Percentiles rank a stretch among this genome's conserved stretches.
Evolutionary conservation across 352 stramenopile genomes (phyloP).

Genomic region (Phytophthora sp.): DNA sequence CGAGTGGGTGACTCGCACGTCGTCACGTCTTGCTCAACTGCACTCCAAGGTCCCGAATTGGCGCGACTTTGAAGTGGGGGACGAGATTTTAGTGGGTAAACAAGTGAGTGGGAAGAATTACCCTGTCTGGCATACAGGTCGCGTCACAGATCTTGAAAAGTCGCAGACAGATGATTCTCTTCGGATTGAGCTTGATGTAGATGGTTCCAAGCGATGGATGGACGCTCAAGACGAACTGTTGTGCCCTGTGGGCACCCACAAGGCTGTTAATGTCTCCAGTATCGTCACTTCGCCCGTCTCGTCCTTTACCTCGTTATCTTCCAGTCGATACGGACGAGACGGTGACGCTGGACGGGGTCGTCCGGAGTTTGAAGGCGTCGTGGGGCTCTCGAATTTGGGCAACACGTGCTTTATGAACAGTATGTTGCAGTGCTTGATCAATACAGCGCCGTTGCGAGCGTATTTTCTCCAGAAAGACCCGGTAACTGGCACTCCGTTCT

Average conservation of each 20-base stretch:
- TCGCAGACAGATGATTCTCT: slow-evolving; percentile 29
- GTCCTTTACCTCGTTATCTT: slow-evolving; percentile 25
- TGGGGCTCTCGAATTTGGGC: slow-evolving; percentile 77
- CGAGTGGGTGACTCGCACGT: slow-evolving; percentile 93
- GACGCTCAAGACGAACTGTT: slow-evolving; percentile 73
- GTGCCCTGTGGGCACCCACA: slow-evolving; percentile 64
- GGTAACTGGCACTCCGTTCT: slow-evolving; percentile 41
- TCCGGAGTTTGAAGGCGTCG: slow-evolving; percentile 64
- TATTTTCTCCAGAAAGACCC: slow-evolving; percentile 92
- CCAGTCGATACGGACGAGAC: slow-evolving; percentile 46
- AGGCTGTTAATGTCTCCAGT: slow-evolving; percentile 46
- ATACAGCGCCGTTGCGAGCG: slow-evolving; percentile 91
- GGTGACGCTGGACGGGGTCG: slow-evolving; percentile 60
- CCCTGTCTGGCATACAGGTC: slow-evolving; percentile 67
- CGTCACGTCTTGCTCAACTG: slow-evolving; percentile 89
- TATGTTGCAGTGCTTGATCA: slow-evolving; percentile 93
- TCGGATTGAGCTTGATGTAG: slow-evolving; percentile 53
- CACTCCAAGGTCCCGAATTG: slow-evolving; percentile 85
- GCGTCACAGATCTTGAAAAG: slow-evolving; percentile 44
- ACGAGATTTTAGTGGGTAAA: slow-evolving; percentile 60
- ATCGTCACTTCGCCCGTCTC: slow-evolving; percentile 19
- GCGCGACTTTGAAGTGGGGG: slow-evolving; percentile 63
- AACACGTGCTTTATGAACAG: slow-evolving; percentile 91
- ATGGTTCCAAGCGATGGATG: slow-evolving; percentile 54
- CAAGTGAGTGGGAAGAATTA: slow-evolving; percentile 42